A percentile compares a stretch with the other conserved stretches of the same genome.
phyloP scores from a whole-genome alignment of 495 filamentous ascomycete genomes.

The Penicillium psychrofluorescens region DNA sequence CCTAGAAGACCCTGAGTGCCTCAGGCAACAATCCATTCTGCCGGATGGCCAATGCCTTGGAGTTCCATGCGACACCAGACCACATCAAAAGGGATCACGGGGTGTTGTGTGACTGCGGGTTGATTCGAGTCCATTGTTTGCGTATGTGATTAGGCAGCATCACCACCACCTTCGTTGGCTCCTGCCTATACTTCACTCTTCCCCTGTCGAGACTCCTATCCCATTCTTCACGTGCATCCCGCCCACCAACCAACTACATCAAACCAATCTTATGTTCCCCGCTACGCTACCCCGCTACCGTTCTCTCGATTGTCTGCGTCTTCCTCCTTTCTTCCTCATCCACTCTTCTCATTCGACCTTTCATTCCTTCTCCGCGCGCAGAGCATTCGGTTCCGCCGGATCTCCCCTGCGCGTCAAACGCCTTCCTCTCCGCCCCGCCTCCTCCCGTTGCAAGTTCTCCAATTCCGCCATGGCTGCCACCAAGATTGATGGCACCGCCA shows the following conservation, averaged over 20 bases:
- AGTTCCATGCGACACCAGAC: too few species aligned
- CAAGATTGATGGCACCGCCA: constrained; percentile 93
- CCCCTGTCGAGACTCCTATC: too few species aligned
- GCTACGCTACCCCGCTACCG: constrained; percentile 33
- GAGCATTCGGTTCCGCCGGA: constrained; percentile 6
- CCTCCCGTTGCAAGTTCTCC: constrained; percentile 37
- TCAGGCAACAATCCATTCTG: too few species aligned
- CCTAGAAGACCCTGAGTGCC: background rate
- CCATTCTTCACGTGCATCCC: too few species aligned
- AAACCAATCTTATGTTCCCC: constrained; percentile 32
- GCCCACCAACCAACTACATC: background rate
- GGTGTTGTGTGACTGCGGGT: too few species aligned
- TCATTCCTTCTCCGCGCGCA: constrained; percentile 8
- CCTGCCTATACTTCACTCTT: too few species aligned
- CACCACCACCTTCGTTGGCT: too few species aligned
- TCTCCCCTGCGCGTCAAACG: constrained; percentile 6
- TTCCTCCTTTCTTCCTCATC: constrained; percentile 13
- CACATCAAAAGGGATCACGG: too few species aligned
- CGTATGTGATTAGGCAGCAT: too few species aligned
- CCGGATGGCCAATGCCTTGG: too few species aligned
- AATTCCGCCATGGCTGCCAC: constrained; percentile 65
- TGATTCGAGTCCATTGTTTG: too few species aligned
- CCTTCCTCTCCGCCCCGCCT: constrained; percentile 5
- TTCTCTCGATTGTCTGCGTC: constrained; percentile 16
- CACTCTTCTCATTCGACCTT: constrained; percentile 8